Conservation (phyloP, 495 filamentous ascomycete species). For the Pseudevernia furfuracea region DNA sequence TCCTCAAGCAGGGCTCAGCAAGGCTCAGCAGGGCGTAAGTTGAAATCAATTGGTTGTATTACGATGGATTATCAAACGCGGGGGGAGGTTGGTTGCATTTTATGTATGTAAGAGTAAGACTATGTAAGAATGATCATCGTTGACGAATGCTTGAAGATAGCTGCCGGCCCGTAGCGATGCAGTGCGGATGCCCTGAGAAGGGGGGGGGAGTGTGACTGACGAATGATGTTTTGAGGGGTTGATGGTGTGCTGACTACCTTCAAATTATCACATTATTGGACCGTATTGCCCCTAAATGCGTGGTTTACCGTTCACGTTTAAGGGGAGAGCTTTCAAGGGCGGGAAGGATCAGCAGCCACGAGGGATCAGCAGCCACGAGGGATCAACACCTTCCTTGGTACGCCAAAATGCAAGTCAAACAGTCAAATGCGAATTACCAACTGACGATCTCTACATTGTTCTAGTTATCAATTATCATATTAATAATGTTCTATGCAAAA, state of each 20-base stretch:
- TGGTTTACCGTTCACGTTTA: no score
- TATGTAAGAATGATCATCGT: no score
- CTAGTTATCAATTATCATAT: no score
- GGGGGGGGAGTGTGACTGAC: no score
- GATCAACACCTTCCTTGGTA: background rate
- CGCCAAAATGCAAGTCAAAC: conserved; percentile 4
- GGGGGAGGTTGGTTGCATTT: background rate
- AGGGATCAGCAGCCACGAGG: no score
- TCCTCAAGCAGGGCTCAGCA: background rate
- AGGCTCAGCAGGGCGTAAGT: background rate
- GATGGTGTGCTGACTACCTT: conserved; percentile 5
- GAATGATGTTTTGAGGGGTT: background rate
- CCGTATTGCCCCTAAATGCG: background rate
- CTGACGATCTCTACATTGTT: background rate
- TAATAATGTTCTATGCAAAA: background rate
- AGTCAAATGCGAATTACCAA: conserved; percentile 1
- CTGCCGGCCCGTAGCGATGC: conserved; percentile 5
- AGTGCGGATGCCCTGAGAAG: background rate
- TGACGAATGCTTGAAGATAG: background rate
- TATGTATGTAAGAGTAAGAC: background rate
- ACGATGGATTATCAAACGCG: background rate
- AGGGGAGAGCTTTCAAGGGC: background rate
- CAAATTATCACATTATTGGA: background rate
- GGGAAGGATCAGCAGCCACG: conserved; percentile 12
- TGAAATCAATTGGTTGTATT: background rate